Conservation (phyloP, 2,329 filamentous ascomycete genomes). For the Aureobasidium sp. region DNA sequence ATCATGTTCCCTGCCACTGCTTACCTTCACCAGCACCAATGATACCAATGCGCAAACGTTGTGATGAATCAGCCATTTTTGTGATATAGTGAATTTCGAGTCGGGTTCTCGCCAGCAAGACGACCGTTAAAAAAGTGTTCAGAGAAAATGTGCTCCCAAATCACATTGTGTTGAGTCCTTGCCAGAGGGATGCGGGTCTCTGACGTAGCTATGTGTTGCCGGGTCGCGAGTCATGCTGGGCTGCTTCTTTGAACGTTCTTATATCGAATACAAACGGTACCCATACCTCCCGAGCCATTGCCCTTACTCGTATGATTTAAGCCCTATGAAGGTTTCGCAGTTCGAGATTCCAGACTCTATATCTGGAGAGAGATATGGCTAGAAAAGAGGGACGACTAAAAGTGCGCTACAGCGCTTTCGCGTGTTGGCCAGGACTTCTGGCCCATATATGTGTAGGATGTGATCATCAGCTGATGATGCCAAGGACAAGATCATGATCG, state of each 20-base stretch:
- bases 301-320: background rate
- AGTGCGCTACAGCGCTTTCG: background rate
- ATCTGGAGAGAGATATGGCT: background rate
- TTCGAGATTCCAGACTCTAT: background rate
- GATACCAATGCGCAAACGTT: conserved; percentile 33
- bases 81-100: background rate
- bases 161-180: background rate
- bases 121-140: background rate
- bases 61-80: background rate
- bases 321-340: background rate
- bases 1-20: background rate
- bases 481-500: background rate
- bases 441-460: background rate
- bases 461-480: background rate
- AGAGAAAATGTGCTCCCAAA: background rate
- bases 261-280: background rate
- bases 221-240: background rate
- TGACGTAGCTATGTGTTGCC: background rate
- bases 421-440: background rate
- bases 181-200: background rate
- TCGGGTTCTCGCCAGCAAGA: background rate
- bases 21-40: conserved; percentile 41
- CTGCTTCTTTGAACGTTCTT: background rate
- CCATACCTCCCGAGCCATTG: background rate
- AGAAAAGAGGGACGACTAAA: background rate